phyloP scores from a whole-genome alignment of 2,329 filamentous ascomycete species.

The Colletotrichum sp. region DNA sequence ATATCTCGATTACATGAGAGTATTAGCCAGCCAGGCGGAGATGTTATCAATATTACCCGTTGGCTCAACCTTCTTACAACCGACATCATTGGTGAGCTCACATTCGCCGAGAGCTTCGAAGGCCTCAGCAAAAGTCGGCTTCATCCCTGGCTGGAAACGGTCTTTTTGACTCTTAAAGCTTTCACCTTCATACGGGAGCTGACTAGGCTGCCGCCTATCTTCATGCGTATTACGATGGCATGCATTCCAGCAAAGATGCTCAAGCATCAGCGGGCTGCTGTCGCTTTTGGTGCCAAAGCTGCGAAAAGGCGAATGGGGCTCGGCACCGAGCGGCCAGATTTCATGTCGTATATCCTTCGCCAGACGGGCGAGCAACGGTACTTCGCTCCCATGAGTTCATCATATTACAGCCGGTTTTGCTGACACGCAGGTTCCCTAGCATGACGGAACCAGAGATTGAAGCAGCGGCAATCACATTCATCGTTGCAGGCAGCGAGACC shows the following conservation, averaged over 20 bases:
- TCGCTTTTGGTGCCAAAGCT: neutral
- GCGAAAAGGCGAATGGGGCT: neutral
- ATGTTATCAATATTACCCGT: neutral
- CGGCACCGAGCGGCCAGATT: neutral
- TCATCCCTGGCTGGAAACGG: neutral
- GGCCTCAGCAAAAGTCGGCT: neutral
- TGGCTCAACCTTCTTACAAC: neutral
- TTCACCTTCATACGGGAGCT: neutral
- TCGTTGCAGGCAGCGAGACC: neutral
- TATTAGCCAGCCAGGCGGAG: neutral
- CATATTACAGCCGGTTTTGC: neutral
- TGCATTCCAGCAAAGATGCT: neutral
- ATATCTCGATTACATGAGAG: neutral
- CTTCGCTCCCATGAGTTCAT: neutral
- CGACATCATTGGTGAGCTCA: neutral
- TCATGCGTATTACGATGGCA: neutral
- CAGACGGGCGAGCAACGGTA: neutral
- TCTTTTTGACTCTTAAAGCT: neutral
- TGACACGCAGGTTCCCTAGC: neutral
- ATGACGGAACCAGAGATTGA: neutral
- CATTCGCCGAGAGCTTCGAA: neutral
- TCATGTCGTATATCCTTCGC: neutral
- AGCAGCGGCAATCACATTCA: neutral
- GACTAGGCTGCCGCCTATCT: neutral
- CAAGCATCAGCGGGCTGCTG: neutral